Base-by-base conservation (phyloP, 208 protist genomes). In the Trichomonas tenax region DNA sequence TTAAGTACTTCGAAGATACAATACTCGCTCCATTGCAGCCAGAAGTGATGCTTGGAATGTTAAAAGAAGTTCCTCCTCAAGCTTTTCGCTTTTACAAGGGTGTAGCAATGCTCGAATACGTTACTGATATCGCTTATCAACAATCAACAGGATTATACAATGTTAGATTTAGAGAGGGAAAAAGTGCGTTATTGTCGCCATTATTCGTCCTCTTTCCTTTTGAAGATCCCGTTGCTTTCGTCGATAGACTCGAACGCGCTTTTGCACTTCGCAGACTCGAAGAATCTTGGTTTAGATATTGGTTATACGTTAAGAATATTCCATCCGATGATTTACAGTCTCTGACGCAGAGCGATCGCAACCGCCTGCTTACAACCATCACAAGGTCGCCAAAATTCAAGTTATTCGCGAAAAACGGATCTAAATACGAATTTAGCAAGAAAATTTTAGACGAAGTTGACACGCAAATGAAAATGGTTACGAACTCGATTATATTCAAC, bases 201-300 rank as follows among this genome's bases (percentile, higher is more conserved):
- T 41, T 93, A 41, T 93, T 93, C 46, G 86, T 93, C 0, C 44
- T 93, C 3, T 93, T 93, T 58, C 86, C 86, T 11, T 93, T 93
- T 38, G 86, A 93, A 1, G 86, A 93, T 58, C 86, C 86, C 15
- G 26, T 48, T 17, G 11, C 41, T 26, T 93, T 93, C 46, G 86
- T 93, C 51, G 86, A 93, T 15, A 4, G 86, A 17, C n/a, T 93
- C 10, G 86, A 93, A 44, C 86, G 86, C 26, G 86, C 86, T 17
- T 93, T 93, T 36, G 40, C 41, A 51, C 17, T 93, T 38, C 86
- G 86, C 8, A 48, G 86, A 15, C 26, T 93, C n/a, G 86, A 93
- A 93, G 86, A 93, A 51, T 93, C 86, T 38, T 93, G 86, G 86
- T 93, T 93, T 58, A 23, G 86, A 48, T 93, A 93, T 93, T 93